Evolutionary conservation across 371 early-diverging fungal species (phyloP), one percentile per base, ranked within the genome.

Genomic region (Actinomortierella ambigua): DNA sequence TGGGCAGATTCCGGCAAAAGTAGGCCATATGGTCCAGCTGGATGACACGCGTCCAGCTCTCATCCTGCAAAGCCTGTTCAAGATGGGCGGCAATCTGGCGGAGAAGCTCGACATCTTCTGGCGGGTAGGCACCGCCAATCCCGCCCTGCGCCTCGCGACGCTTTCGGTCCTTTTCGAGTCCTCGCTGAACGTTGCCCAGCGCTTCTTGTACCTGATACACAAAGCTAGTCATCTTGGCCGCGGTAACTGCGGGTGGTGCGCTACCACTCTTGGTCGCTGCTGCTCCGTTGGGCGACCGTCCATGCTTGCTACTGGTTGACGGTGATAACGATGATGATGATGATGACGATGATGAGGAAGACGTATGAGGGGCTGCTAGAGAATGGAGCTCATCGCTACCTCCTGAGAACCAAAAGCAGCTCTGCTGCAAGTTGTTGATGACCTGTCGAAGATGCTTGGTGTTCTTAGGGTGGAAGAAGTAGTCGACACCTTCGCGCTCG

Each of bases 401-500:
- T 27, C 59, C 76, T 20, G 62, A 73, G 50, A 85, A 87, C 90
- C 90, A 88, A 48, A 88, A 84, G 55, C 87, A 86, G 3, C 88
- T 78, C 34, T 79, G 79, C 59, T 85, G 81, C 44, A 91, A 65
- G 57, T 91, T 91, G 40, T 75, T 68, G 11, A 89, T 83, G 9
- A 85, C 83, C 51, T 80, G 82, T 0, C 81, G 68, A 23, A 91
- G 59, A 29, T 81, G 75, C 50, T 78, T 81, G 13, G 67, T 64
- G 63, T 89, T 90, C 13, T 81, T 77, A 0, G 81, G 75, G 47
- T 89, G 88, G 60, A 90, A 90, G 28, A 91, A 79, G 65, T 92
- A 92, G 64, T 93, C 93, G 17, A 80, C 76, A 11, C 85, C 87
- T 18, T 57, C 76, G 15, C 88, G 77, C 55, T 86, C 76, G 0